These are phyloP conservation scores for Clarireedia paspali DNA, from an alignment of 2,329 filamentous ascomycete species.

Conservation along the genomic window DNA sequence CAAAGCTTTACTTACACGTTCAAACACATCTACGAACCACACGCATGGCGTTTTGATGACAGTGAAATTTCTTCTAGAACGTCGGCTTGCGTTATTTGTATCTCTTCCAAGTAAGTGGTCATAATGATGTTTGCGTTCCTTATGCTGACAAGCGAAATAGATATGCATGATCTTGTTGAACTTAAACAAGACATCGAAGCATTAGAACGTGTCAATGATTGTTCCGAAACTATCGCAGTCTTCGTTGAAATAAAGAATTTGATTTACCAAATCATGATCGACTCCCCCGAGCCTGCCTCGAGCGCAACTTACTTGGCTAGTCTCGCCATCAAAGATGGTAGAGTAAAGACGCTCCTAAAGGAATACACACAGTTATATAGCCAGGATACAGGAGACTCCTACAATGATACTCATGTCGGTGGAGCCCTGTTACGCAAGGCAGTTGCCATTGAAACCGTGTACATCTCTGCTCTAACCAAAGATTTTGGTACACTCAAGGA, in stretches of 20 bases:
- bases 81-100: slow-evolving; percentile 40
- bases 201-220: background rate
- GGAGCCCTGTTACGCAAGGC: slow-evolving; percentile 8
- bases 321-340: background rate
- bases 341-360: background rate
- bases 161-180: background rate
- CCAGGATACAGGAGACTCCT: no score
- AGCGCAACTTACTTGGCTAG: background rate
- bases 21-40: slow-evolving; percentile 38
- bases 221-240: slow-evolving; percentile 23
- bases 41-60: slow-evolving; percentile 52
- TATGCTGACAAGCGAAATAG: slow-evolving; percentile 12
- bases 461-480: slow-evolving; percentile 6
- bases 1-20: slow-evolving; percentile 25
- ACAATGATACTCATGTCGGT: background rate
- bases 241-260: slow-evolving; percentile 30
- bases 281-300: background rate
- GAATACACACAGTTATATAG: background rate
- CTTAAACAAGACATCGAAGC: background rate
- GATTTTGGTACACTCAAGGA: slow-evolving; percentile 5
- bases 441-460: slow-evolving; percentile 9
- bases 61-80: slow-evolving; percentile 48
- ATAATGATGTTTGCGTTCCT: background rate
- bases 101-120: slow-evolving; percentile 35
- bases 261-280: slow-evolving; percentile 14